Base-by-base conservation (phyloP, 495 filamentous ascomycete genomes). In the Podospora anserina region DNA sequence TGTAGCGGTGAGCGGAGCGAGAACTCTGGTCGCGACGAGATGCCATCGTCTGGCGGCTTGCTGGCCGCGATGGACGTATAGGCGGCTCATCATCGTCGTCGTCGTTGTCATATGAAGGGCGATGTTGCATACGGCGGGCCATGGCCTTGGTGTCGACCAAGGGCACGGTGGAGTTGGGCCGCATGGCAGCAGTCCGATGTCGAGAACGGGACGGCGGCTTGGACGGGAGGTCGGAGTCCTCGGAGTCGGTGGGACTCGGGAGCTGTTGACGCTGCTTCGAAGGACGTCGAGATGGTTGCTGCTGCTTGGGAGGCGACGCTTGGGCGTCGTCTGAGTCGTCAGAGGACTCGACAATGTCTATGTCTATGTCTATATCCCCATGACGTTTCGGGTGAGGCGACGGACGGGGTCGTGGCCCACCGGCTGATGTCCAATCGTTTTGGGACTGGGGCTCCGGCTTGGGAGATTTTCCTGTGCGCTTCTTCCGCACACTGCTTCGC, bases 371-470 rank as follows among this genome's bases (percentile, higher is more conserved):
- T 75, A 73, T 78, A 79, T 75, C 70, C 78, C 73, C 75, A 72
- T 73, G 73, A 61, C 71, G 70, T 68, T 63, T 71, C 66, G 49
- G 57, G 66, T 73, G 80, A 79, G 80, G 82, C 80, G 80, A 71
- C 74, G 78, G 78, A 77, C 75, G 76, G 70, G 76, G 72, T 63
- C 66, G 71, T 68, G 72, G 72, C 66, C 74, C 75, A 72, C 73
- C 64, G 69, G 59, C 72, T 64, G 71, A 69, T 66, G 77, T 69
- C 82, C 82, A 83, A 80, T 83, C 78, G 77, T 74, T 74, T 71
- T 73, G 66, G 70, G 65, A 66, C 64, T 77, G 76, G 63, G 75
- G 64, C 70, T 74, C 73, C 62, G 72, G 23, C 55, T 58, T 58
- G 55, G 55, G 55, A 20, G 55, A 58, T 58, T 70, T 80, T 74